A percentile compares a stretch with the other conserved stretches of the same genome.
Evolutionary conservation across 108 stramenopile species (phyloP).

Genomic region (Cyclotella kingstonii): DNA sequence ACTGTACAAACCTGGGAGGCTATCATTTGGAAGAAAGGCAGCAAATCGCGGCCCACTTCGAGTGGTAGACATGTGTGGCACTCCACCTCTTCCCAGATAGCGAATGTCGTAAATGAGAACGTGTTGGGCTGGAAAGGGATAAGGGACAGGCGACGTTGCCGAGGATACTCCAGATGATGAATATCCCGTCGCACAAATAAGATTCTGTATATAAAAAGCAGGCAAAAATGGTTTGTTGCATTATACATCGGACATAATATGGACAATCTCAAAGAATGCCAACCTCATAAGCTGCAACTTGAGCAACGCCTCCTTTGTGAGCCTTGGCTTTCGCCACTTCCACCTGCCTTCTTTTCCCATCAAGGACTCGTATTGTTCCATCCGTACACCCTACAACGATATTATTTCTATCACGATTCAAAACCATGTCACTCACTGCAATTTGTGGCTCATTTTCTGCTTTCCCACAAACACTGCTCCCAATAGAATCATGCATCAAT

Average conservation of each 20-base stretch:
- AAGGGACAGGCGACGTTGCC: slow-evolving; percentile 45
- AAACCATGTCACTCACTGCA: slow-evolving; percentile 59
- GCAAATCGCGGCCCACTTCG: slow-evolving; percentile 62
- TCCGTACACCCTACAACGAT: slow-evolving; percentile 80
- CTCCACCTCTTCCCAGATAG: slow-evolving; percentile 75
- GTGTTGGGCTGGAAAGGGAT: slow-evolving; percentile 68
- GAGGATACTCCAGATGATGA: slow-evolving; percentile 30
- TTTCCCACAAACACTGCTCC: no score
- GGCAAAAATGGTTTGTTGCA: not conserved
- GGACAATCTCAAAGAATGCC: slow-evolving; percentile 12
- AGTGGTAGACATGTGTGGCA: slow-evolving; percentile 58
- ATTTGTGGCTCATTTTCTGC: slow-evolving; percentile 13
- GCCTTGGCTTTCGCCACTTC: slow-evolving; percentile 65
- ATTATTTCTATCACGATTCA: slow-evolving; percentile 47
- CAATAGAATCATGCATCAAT: slow-evolving; percentile 28
- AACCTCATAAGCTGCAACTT: slow-evolving; percentile 62
- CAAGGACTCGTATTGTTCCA: slow-evolving; percentile 74
- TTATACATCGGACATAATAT: not conserved
- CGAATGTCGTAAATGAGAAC: slow-evolving; percentile 77
- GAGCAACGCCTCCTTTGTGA: slow-evolving; percentile 64
- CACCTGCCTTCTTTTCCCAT: slow-evolving; percentile 53
- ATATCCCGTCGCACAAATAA: slow-evolving; percentile 77
- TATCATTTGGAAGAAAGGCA: slow-evolving; percentile 56
- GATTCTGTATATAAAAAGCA: slow-evolving; percentile 20
- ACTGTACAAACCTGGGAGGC: not conserved